Conservation (phyloP, 495 filamentous ascomycete species). For the Mytilinidion resinicola region DNA sequence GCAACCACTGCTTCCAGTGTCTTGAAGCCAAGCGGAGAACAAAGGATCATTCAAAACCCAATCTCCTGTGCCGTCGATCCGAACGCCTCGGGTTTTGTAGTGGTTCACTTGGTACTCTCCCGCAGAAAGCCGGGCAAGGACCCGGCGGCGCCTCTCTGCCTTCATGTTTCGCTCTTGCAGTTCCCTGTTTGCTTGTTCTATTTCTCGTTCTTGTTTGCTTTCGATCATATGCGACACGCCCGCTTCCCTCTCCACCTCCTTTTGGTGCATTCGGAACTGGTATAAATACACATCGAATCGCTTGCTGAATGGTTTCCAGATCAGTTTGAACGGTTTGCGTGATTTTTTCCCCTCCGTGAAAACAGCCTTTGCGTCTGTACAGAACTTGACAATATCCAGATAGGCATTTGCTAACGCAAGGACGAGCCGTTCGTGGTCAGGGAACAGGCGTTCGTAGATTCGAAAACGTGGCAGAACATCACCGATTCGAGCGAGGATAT, state of each 20-base stretch:
- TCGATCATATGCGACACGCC: constrained; percentile 32
- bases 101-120: constrained; percentile 18
- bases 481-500: constrained; percentile 39
- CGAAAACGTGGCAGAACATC: constrained; percentile 37
- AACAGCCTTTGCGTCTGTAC: constrained; percentile 31
- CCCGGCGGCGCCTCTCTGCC: constrained; percentile 11
- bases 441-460: constrained; percentile 32
- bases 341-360: constrained; percentile 28
- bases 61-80: constrained; percentile 13
- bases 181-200: constrained; percentile 10
- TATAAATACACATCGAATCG: constrained; percentile 26
- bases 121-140: constrained; percentile 3
- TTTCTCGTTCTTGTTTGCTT: constrained; percentile 1
- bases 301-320: constrained; percentile 28
- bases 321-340: constrained; percentile 14
- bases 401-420: constrained; percentile 35
- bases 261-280: constrained; percentile 27
- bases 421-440: constrained; percentile 32
- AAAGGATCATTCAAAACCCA: not conserved
- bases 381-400: constrained; percentile 40
- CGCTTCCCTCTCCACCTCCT: constrained; percentile 32
- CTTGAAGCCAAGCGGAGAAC: constrained; percentile 9
- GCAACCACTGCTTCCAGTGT: constrained; percentile 4
- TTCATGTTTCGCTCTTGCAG: constrained; percentile 6
- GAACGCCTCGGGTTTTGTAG: not conserved